phyloP scores from a whole-genome alignment of 805 yeast species.

The Saturnispora quitensis region DNA sequence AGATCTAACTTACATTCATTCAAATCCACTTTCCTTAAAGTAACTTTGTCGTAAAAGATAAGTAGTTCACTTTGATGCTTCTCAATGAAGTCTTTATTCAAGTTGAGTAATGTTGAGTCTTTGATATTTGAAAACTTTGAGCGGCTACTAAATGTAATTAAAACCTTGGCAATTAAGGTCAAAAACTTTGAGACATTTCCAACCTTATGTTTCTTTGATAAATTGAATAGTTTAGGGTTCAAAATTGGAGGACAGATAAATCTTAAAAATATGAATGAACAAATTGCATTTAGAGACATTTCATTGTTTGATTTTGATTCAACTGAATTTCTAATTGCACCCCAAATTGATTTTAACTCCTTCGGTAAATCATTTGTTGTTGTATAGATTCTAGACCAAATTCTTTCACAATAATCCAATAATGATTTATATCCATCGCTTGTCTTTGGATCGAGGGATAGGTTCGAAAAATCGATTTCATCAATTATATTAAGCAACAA shows the following conservation, averaged over 20 bases:
- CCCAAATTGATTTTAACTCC: constrained; percentile 55
- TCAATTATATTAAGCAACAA: constrained; percentile 64
- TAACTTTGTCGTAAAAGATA: constrained; percentile 65
- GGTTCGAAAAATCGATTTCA: constrained; percentile 37
- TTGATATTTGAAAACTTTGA: constrained; percentile 65
- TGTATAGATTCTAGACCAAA: constrained; percentile 58
- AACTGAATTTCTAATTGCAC: constrained; percentile 51
- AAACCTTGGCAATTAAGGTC: constrained; percentile 69
- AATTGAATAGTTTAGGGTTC: constrained; percentile 77
- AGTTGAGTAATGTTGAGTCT: constrained; percentile 65
- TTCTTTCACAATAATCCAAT: constrained; percentile 33
- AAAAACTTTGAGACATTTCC: constrained; percentile 69
- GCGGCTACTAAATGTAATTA: constrained; percentile 73
- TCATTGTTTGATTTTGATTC: constrained; percentile 47
- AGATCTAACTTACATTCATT: constrained; percentile 49
- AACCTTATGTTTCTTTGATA: constrained; percentile 61
- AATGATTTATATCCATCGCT: constrained; percentile 30
- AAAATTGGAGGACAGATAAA: constrained; percentile 86
- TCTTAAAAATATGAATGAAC: constrained; percentile 77
- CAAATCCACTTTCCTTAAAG: constrained; percentile 58
- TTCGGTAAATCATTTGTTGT: constrained; percentile 71
- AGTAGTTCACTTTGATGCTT: constrained; percentile 47
- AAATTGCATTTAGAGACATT: constrained; percentile 58
- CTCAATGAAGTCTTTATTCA: constrained; percentile 58
- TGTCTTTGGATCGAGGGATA: constrained; percentile 63